Percentiles rank a stretch among this genome's conserved stretches.
Conservation (phyloP, 179 eudicot genomes). For the Beta lomatogona region DNA sequence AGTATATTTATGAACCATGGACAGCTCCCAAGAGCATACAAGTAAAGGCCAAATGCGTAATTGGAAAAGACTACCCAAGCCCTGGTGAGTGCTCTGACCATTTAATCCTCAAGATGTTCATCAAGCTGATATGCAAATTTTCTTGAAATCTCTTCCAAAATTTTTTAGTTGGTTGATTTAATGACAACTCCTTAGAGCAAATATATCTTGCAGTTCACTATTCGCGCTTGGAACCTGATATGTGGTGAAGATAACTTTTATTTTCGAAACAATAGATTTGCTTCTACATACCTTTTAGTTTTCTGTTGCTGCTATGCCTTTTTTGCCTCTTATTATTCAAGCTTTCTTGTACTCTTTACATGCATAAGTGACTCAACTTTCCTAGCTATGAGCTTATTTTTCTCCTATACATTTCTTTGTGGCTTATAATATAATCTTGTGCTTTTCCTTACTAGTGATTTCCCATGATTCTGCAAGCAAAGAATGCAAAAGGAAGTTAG, state of each 20-base stretch:
- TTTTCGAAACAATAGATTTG: too few species aligned
- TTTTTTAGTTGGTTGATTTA: background rate
- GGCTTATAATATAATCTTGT: background rate
- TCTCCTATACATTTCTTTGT: background rate
- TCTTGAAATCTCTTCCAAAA: background rate
- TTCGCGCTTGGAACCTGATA: background rate
- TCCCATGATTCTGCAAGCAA: slow-evolving; percentile 78
- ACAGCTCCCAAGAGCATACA: too few species aligned
- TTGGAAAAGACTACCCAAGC: too few species aligned
- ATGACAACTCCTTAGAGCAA: background rate
- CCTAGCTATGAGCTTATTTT: background rate
- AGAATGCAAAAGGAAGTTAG: slow-evolving; percentile 70
- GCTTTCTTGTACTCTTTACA: background rate
- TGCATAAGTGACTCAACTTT: background rate
- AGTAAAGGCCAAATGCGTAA: too few species aligned
- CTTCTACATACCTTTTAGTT: too few species aligned
- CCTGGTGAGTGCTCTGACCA: too few species aligned
- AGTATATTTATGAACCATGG: too few species aligned
- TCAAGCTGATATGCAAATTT: background rate
- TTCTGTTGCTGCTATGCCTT: background rate
- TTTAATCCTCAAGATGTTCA: too few species aligned
- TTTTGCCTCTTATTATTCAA: background rate
- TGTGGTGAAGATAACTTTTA: too few species aligned
- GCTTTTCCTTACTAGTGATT: slow-evolving; percentile 48
- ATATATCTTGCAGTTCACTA: background rate